A percentile compares a stretch with the other conserved stretches of the same genome.
Conservation (phyloP, 331 rosid species). For the Spiraea crenata region DNA sequence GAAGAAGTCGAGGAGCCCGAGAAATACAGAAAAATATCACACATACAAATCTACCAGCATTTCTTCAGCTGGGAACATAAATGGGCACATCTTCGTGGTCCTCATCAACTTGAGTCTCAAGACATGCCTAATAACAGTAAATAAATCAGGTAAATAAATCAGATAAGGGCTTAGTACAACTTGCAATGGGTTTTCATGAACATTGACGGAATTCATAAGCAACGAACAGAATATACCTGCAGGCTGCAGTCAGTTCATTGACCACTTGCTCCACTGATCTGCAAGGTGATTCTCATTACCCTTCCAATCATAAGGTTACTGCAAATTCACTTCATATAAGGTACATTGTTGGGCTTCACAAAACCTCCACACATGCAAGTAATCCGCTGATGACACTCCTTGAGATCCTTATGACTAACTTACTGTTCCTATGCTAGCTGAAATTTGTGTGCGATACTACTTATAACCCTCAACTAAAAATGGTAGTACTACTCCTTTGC, state of each 20-base stretch:
- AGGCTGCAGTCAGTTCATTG: neutral
- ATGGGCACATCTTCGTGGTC: neutral
- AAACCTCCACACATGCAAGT: neutral
- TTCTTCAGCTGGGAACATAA: neutral
- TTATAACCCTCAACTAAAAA: neutral
- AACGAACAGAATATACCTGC: neutral
- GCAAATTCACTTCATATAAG: neutral
- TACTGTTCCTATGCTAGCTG: neutral
- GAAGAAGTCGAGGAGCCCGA: too few relatives aligned
- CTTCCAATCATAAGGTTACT: neutral
- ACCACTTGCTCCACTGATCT: neutral
- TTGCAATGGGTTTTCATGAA: neutral
- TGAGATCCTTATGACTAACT: neutral
- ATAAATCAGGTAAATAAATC: neutral
- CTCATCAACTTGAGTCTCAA: neutral
- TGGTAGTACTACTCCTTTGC: neutral
- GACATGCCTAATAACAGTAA: neutral
- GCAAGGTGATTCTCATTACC: neutral
- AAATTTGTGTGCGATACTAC: neutral
- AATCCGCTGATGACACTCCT: neutral
- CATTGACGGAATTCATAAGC: neutral
- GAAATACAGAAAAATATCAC: too few relatives aligned
- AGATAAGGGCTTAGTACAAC: neutral
- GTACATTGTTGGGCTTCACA: neutral
- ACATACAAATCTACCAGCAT: too few relatives aligned